Evolutionary conservation across 1,284 basidiomycete species (phyloP), one percentile per base, ranked within the genome.

Genomic region (Ceratobasidium sp.): DNA sequence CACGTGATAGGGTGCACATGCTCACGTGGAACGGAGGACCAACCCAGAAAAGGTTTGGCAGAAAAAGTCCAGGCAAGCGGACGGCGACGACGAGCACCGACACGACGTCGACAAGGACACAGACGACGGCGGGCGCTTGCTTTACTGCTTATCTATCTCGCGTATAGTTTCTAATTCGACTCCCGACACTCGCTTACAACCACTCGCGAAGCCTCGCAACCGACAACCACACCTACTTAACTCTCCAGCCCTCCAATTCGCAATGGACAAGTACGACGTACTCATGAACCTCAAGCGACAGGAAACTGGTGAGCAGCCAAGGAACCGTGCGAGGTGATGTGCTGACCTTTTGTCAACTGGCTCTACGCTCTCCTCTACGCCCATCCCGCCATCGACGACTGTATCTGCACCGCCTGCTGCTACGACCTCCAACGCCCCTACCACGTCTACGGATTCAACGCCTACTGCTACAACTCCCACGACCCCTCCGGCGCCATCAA

Each of bases 141-240:
- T 26, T 40, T 7, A n/a, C 58, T 61, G 58, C 42, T 49, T 51
- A 12, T 51, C 12, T 42, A 46, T 53, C 46, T 61, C 70, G 39
- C 33, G n/a, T 68, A 15, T 68, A 20, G 13, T 20, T 28, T 51
- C 44, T 40, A 63, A 28, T 70, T 28, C 40, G 63, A 51, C 28
- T 56, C 60, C 72, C 72, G 72, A 75, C 72, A 75, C 72, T 75
- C 72, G 70, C 61, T 75, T 75, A 75, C 55, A 55, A 60, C 49
- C 72, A 75, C 72, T 66, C 72, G 72, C 72, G 72, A 75, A 75
- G 72, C 72, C 72, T 75, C 72, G 72, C 72, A 75, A 46, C 72
- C 58, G 44, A 73, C 58, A 9, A 39, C 18, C 39, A 26, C 9
- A 20, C 13, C 23, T 12, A 53, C 26, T 3, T 51, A 20, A 49